A percentile compares a stretch with the other conserved stretches of the same genome.
Evolutionary conservation across 2,329 filamentous ascomycete species (phyloP).

Genomic region (Colletotrichum endophyticum): DNA sequence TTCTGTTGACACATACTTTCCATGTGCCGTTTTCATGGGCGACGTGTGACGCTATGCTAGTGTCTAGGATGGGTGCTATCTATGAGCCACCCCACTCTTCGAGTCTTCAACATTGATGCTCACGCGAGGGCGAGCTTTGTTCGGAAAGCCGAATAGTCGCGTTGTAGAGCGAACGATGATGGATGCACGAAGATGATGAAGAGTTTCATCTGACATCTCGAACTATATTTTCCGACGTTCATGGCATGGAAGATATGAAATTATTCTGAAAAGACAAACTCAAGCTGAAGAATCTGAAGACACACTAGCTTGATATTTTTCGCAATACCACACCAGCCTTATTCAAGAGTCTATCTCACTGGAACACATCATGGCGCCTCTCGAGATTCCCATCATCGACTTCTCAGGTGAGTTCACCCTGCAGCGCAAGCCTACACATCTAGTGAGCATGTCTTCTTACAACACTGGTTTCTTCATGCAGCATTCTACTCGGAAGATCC

Average conservation of each 20-base stretch:
- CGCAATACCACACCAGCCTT: no score
- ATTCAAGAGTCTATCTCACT: neutral
- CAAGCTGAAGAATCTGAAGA: neutral
- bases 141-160: neutral
- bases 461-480: neutral
- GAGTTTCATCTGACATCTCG: neutral
- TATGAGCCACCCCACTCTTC: slow-evolving; percentile 11
- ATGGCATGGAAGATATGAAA: neutral
- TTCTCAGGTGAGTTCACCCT: slow-evolving; percentile 26
- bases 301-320: neutral
- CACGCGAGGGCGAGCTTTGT: neutral
- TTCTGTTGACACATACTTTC: neutral
- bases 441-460: neutral
- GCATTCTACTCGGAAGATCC: slow-evolving; percentile 26
- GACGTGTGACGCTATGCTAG: neutral
- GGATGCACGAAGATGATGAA: neutral
- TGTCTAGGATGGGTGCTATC: neutral
- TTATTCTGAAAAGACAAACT: neutral
- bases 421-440: fast-evolving
- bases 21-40: neutral
- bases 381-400: slow-evolving; percentile 32
- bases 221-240: neutral
- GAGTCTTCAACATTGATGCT: neutral
- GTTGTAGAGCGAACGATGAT: neutral
- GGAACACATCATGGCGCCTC: neutral